These are phyloP conservation scores for Leccinum uliginosum DNA, from an alignment of 768 basidiomycete species.

Conservation along the genomic window DNA sequence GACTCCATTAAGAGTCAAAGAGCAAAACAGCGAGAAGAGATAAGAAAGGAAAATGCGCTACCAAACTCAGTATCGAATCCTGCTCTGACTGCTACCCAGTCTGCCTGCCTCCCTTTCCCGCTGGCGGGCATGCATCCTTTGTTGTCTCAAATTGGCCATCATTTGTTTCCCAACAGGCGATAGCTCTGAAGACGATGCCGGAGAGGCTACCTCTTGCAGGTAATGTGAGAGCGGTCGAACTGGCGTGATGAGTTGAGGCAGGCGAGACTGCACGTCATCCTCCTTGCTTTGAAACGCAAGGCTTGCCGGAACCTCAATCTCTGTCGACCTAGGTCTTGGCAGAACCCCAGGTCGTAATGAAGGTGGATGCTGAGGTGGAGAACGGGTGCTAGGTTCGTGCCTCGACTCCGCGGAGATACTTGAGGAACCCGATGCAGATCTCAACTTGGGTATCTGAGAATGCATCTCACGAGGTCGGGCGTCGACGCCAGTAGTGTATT, in stretches of 20 bases:
- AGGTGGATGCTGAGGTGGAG: conserved; percentile 2
- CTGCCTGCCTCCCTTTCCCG: conserved; percentile 29
- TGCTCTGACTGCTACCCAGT: conserved; percentile 29
- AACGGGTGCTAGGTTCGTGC: conserved; percentile 1
- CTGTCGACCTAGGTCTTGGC: background rate
- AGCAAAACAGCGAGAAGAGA: conserved; percentile 1
- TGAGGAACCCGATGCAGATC: conserved; percentile 26
- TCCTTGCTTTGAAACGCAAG: conserved; percentile 15
- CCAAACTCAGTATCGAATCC: conserved; percentile 24
- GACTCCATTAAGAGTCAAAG: conserved; percentile 16
- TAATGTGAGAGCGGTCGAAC: conserved; percentile 33
- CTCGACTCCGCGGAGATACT: conserved; percentile 18
- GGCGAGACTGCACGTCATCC: conserved; percentile 23
- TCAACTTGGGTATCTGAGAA: conserved; percentile 30
- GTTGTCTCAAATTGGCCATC: conserved; percentile 57
- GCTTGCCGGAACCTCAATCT: background rate
- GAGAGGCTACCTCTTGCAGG: conserved; percentile 42
- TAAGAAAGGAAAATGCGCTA: background rate
- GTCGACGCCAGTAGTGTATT: background rate
- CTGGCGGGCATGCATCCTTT: conserved; percentile 32
- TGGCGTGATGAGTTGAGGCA: conserved; percentile 42
- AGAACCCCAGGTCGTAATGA: conserved; percentile 4
- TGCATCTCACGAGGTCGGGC: conserved; percentile 11
- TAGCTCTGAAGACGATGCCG: conserved; percentile 68
- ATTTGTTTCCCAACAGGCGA: conserved; percentile 64